Evolutionary conservation across 768 basidiomycete species (phyloP).

Genomic region (Collybia mongolica): DNA sequence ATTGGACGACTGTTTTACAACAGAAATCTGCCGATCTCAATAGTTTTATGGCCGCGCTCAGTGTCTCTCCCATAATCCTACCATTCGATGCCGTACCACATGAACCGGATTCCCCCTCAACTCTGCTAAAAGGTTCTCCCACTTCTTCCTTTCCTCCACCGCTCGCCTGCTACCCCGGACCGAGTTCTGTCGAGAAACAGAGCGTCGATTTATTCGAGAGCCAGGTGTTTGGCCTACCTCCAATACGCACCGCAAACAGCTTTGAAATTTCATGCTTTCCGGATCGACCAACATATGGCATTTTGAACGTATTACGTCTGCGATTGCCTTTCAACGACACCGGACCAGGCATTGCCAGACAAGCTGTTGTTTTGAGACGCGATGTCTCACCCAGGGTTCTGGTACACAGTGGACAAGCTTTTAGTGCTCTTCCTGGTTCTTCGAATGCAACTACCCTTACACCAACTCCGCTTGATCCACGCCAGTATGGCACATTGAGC

Average conservation of each 20-base stretch:
- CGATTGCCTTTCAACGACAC: conserved; percentile 57
- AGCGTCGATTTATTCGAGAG: conserved; percentile 49
- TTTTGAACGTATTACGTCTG: conserved; percentile 54
- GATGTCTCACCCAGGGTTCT: conserved; percentile 48
- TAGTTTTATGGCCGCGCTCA: conserved; percentile 46
- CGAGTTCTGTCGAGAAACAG: conserved; percentile 36
- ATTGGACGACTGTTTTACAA: conserved; percentile 54
- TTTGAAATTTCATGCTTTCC: conserved; percentile 55
- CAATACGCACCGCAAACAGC: conserved; percentile 22
- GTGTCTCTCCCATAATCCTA: conserved; percentile 47
- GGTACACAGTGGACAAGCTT: conserved; percentile 47
- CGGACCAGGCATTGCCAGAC: conserved; percentile 38
- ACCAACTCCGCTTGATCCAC: conserved; percentile 39
- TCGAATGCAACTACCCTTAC: conserved; percentile 27
- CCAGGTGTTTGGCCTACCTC: conserved; percentile 48
- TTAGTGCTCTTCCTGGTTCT: conserved; percentile 46
- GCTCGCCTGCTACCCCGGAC: conserved; percentile 57
- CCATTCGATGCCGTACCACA: conserved; percentile 56
- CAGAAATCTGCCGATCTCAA: conserved; percentile 41
- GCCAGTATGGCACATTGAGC: conserved; percentile 53
- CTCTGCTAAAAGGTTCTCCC: conserved; percentile 40
- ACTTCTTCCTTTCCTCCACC: conserved; percentile 55
- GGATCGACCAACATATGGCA: conserved; percentile 61
- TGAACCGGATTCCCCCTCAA: conserved; percentile 20
- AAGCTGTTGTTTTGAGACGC: conserved; percentile 47